Evolutionary conservation across 148 eudicot genomes (phyloP), one percentile per base, ranked within the genome.

Genomic region (Cornus florida): DNA sequence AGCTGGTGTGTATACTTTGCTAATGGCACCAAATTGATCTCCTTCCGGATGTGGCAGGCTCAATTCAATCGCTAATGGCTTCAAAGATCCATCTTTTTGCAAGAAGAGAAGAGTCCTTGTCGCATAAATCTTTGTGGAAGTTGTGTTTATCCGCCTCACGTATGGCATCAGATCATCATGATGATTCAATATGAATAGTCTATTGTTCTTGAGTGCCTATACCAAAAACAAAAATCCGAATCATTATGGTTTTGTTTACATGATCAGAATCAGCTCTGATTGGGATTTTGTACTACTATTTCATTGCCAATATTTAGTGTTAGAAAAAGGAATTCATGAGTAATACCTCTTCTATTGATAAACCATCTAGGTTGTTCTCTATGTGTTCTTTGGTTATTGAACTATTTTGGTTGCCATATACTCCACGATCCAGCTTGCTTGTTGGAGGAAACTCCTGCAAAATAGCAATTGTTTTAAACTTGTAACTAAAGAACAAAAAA

Each of bases 141-240:
- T 89, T 7, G 83, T 23, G 74, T 94, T 94, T 71, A 92, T 92
- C 76, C 85, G 67, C 67, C 84, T 87, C 71, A 89, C 38, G 69
- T 83, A 91, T 33, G 97, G 94, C 93, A 92, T 89, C 43, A 92
- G 20, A 0, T 77, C 56, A 75, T 94, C 98, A 50, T 92, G 98
- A 74, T 94, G 92, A 76, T 92, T 88, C 83, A 92, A 75, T 68
- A 92, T 90, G 83, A 86, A 94, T 28, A 94, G 82, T 77, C 78
- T 82, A 67, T 85, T 88, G 62, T 72, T 69, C 78, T 82, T 73
- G 1, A 92, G 46, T 76, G 94, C 91, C 98, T 92, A 81, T 73
- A 4, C 6, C 7, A 33, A 79, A 5, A 75, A 76, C 2, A 60
- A 17, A 53, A 12, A 48, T 1, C 10, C 1, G 11, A 16, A 2